Conservation (phyloP, 2,329 filamentous ascomycete genomes). For the Diaporthe helianthi region DNA sequence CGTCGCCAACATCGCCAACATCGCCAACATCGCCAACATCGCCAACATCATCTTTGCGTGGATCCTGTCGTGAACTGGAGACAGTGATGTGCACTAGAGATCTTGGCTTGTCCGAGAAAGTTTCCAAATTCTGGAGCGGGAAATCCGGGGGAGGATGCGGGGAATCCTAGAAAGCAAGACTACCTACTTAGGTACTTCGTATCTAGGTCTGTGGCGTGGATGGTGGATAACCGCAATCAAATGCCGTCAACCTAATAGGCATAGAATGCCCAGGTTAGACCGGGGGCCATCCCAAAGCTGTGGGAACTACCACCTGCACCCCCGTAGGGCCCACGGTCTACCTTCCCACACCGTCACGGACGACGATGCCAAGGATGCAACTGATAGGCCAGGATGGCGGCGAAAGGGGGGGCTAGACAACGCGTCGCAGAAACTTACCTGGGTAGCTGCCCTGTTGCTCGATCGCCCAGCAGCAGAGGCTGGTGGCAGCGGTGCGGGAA, state of each 20-base stretch:
- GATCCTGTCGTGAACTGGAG: conserved; percentile 2
- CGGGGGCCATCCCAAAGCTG: conserved; percentile 9
- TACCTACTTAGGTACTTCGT: too few relatives aligned
- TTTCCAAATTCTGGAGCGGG: conserved; percentile 21
- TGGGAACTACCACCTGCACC: conserved; percentile 5
- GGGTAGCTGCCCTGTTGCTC: background rate
- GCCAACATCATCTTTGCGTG: conserved; percentile 9
- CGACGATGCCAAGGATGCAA: conserved; percentile 10
- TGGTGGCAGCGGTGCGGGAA: conserved; percentile 15
- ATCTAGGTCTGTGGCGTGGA: too few relatives aligned
- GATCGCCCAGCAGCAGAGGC: background rate
- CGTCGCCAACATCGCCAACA: too few relatives aligned
- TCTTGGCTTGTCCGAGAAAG: conserved; percentile 2
- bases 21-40: background rate
- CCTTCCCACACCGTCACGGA: background rate
- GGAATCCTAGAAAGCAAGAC: background rate
- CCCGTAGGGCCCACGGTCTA: background rate
- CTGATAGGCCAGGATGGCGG: conserved; percentile 1
- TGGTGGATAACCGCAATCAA: conserved; percentile 21
- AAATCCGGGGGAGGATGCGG: conserved; percentile 24
- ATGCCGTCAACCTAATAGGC: conserved; percentile 17
- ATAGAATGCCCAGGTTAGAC: background rate
- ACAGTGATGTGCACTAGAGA: conserved; percentile 1
- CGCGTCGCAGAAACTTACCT: conserved; percentile 14
- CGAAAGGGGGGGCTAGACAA: conserved; percentile 15